Conservation (phyloP, 768 basidiomycete species). For the Pisolithus marmoratus region DNA sequence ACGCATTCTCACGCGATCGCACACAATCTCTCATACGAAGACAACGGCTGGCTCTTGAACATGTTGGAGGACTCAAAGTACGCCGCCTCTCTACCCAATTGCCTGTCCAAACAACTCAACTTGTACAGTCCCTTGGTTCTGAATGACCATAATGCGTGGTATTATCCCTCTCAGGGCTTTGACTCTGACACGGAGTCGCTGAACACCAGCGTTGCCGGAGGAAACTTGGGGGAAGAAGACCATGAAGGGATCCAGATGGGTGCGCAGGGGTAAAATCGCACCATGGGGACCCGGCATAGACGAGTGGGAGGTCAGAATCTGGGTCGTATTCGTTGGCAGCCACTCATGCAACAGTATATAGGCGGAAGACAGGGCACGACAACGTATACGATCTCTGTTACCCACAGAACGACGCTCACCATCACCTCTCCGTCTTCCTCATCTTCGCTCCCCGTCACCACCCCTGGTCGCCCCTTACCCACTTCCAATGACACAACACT, state of each 20-base stretch:
- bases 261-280: constrained; percentile 74
- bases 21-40: too few species aligned
- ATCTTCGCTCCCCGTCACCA: constrained; percentile 74
- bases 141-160: constrained; percentile 76
- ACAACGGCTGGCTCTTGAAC: too few species aligned
- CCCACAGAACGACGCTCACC: constrained; percentile 58
- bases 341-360: constrained; percentile 24
- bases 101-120: constrained; percentile 6
- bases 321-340: constrained; percentile 2
- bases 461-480: constrained; percentile 75
- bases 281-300: constrained; percentile 82
- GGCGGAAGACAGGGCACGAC: constrained; percentile 80
- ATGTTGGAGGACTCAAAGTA: constrained; percentile 28
- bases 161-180: constrained; percentile 76
- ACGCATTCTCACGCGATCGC: too few species aligned
- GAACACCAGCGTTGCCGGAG: constrained; percentile 41
- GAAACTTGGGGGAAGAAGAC: constrained; percentile 88
- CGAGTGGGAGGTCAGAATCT: constrained; percentile 67
- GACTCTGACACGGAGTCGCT: constrained; percentile 60
- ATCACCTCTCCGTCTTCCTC: constrained; percentile 68
- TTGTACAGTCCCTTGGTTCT: constrained; percentile 39
- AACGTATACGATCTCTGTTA: constrained; percentile 65
- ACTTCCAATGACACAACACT: constrained; percentile 58
- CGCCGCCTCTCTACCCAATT: background rate
- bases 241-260: constrained; percentile 72